Evolutionary conservation across 2,329 filamentous ascomycete species (phyloP).

Genomic region (Uncinocarpus reesii): DNA sequence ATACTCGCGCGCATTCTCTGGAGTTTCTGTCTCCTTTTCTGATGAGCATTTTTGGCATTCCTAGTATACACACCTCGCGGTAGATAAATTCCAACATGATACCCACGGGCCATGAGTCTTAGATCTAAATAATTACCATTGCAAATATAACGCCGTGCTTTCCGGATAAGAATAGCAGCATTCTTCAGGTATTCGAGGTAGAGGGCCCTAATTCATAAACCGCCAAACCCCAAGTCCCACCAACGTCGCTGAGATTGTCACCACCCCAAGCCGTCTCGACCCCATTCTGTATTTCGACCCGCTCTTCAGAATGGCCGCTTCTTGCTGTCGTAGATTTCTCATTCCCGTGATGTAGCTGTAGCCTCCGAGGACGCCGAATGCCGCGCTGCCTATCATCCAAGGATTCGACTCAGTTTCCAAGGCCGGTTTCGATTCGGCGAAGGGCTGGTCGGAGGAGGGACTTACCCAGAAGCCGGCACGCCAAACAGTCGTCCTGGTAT

Average conservation of each 20-base stretch:
- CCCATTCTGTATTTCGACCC: conserved; percentile 62
- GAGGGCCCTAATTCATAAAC: conserved; percentile 27
- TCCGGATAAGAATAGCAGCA: background rate
- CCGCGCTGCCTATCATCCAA: conserved; percentile 41
- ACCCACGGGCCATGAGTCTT: conserved; percentile 10
- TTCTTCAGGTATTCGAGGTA: background rate
- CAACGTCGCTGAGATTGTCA: conserved; percentile 56
- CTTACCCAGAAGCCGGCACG: conserved; percentile 62
- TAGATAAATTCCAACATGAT: conserved; percentile 17
- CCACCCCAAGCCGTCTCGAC: conserved; percentile 57
- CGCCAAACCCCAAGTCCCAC: conserved; percentile 62
- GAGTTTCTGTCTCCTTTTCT: conserved; percentile 20
- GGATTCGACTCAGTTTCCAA: background rate
- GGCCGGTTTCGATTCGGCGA: background rate
- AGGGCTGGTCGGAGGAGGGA: background rate
- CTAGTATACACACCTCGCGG: background rate
- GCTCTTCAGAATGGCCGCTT: conserved; percentile 52
- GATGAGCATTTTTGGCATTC: conserved; percentile 12
- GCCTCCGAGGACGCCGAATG: conserved; percentile 62
- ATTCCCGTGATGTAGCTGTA: conserved; percentile 72
- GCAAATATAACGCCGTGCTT: background rate
- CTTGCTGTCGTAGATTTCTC: conserved; percentile 57
- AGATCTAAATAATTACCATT: background rate
- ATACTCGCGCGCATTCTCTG: conserved; percentile 6
- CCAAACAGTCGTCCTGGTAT: conserved; percentile 52